Conservation (phyloP, 1,139 yeast genomes). For the Sugiyamaella japonica region DNA sequence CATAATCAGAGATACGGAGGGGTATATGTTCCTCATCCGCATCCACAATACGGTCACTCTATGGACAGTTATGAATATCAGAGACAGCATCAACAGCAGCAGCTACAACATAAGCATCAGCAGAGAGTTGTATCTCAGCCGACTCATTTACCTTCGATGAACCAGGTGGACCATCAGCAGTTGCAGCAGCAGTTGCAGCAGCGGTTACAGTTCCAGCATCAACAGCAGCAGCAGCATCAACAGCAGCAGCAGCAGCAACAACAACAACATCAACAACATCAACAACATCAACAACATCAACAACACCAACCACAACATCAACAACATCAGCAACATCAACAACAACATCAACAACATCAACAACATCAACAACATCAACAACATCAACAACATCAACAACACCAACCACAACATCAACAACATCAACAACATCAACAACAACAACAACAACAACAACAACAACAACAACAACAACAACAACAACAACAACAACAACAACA, state of each 20-base stretch:
- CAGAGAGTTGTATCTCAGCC: constrained; percentile 17
- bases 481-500: no score
- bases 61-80: constrained; percentile 5
- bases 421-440: neutral
- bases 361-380: no score
- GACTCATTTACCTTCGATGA: constrained; percentile 6
- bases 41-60: neutral
- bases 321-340: no score
- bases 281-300: no score
- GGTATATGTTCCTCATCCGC: constrained; percentile 5
- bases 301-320: no score
- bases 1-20: neutral
- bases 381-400: no score
- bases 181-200: neutral
- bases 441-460: constrained; percentile 1
- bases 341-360: no score
- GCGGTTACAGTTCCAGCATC: constrained; percentile 1
- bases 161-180: no score
- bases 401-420: no score
- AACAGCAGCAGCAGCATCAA: neutral
- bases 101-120: constrained; percentile 4
- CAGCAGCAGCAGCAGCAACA: no score
- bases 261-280: no score
- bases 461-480: neutral
- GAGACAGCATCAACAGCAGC: neutral